These are phyloP conservation scores for Plasmopara viticola DNA, from an alignment of 352 stramenopile species.

Conservation along the genomic window DNA sequence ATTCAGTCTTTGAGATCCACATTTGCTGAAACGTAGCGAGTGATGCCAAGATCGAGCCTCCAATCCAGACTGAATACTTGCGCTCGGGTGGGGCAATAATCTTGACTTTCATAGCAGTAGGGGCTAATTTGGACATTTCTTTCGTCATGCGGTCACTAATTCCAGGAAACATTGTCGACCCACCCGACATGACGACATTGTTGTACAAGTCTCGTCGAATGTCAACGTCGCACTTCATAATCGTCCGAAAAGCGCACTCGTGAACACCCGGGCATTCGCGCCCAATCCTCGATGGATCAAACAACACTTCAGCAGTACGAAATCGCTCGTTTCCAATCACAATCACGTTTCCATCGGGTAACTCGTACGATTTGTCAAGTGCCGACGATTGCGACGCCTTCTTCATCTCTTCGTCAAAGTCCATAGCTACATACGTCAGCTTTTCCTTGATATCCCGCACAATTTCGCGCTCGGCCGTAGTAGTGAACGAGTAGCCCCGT, in stretches of 20 bases:
- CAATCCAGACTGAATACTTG: slow-evolving; percentile 97
- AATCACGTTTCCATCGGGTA: slow-evolving; percentile 97
- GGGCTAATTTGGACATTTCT: slow-evolving; percentile 86
- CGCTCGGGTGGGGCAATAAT: slow-evolving; percentile 89
- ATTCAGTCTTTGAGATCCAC: slow-evolving; percentile 97
- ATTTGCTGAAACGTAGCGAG: slow-evolving; percentile 98
- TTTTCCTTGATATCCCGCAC: slow-evolving; percentile 97
- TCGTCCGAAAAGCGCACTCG: slow-evolving; percentile 69
- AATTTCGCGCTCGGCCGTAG: slow-evolving; percentile 93
- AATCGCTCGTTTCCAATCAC: slow-evolving; percentile 95
- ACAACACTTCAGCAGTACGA: slow-evolving; percentile 93
- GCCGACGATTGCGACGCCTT: slow-evolving; percentile 58
- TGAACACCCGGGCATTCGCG: slow-evolving; percentile 79
- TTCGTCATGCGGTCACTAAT: slow-evolving; percentile 93
- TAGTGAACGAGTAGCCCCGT: slow-evolving; percentile 93
- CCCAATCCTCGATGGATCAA: slow-evolving; percentile 92
- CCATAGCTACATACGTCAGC: slow-evolving; percentile 92
- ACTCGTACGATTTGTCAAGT: slow-evolving; percentile 94
- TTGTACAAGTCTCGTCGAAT: slow-evolving; percentile 91
- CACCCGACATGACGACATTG: slow-evolving; percentile 96
- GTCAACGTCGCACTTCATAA: slow-evolving; percentile 90
- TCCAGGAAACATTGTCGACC: slow-evolving; percentile 94
- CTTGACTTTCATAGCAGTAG: slow-evolving; percentile 94
- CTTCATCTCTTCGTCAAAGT: slow-evolving; percentile 94
- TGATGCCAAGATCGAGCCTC: slow-evolving; percentile 94